phyloP scores from a whole-genome alignment of 2,329 filamentous ascomycete species.

The Chaetomium sp. region DNA sequence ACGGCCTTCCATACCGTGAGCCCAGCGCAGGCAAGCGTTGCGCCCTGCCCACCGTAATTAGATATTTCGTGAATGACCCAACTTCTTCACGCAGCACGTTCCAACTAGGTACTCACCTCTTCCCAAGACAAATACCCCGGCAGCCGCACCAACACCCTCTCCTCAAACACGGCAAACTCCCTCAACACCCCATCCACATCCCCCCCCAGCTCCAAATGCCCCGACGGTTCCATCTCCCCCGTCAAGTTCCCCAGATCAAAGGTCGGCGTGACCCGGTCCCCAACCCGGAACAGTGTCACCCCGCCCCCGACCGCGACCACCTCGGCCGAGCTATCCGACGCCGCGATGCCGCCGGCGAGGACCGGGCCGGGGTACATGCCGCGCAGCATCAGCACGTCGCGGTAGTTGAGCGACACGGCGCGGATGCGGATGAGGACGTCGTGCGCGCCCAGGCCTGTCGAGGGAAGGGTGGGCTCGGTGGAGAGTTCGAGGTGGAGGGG shows the following conservation, averaged over 20 bases:
- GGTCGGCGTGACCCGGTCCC: background rate
- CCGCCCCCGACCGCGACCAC: background rate
- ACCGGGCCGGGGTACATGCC: background rate
- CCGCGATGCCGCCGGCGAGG: background rate
- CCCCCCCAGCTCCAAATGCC: background rate
- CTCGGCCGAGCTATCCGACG: background rate
- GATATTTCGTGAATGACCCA: too few species aligned
- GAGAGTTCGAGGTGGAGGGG: background rate
- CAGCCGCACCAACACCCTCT: background rate
- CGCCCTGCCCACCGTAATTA: background rate
- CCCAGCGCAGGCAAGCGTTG: background rate
- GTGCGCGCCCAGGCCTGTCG: background rate
- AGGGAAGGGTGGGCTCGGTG: background rate
- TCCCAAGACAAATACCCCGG: background rate
- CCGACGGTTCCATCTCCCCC: background rate
- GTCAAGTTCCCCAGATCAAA: background rate
- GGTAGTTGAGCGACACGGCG: background rate
- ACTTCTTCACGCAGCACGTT: background rate
- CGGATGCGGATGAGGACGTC: background rate
- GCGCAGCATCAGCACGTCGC: background rate
- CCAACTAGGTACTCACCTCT: background rate
- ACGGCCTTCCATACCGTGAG: background rate
- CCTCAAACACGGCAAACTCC: background rate
- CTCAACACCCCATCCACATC: conserved; percentile 1
- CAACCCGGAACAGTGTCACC: background rate